Percentiles rank a stretch among this genome's conserved stretches.
Evolutionary conservation across 176 grass and related monocot species (phyloP).

Genomic region (Oryza meridionalis): DNA sequence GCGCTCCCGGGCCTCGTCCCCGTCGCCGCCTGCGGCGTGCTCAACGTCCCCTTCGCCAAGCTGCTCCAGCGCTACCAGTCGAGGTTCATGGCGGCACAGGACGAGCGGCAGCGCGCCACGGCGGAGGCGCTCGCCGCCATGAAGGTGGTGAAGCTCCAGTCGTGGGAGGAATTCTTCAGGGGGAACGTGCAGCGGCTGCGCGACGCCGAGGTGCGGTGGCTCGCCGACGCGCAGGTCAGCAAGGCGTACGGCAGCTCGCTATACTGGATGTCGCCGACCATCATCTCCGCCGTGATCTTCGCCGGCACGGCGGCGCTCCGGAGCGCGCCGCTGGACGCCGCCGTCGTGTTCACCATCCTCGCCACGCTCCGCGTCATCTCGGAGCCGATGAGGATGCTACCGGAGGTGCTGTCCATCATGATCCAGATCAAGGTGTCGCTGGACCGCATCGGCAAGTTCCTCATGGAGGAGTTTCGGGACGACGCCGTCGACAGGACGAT

Average conservation of each 20-base stretch:
- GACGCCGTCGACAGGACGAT: conserved; percentile 43
- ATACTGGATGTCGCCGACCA: conserved; percentile 78
- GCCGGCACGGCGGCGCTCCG: conserved; percentile 55
- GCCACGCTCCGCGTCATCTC: conserved; percentile 73
- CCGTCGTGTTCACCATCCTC: conserved; percentile 82
- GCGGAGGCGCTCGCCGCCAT: conserved; percentile 77
- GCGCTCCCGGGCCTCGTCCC: conserved; percentile 57
- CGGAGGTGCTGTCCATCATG: conserved; percentile 79
- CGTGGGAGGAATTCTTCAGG: conserved; percentile 67
- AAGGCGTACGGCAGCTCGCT: conserved; percentile 82
- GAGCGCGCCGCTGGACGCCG: conserved; percentile 57
- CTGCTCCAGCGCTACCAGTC: conserved; percentile 69
- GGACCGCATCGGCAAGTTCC: conserved; percentile 67
- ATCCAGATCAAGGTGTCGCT: conserved; percentile 90
- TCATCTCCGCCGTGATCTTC: conserved; percentile 66
- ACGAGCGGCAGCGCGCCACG: conserved; percentile 79
- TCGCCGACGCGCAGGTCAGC: conserved; percentile 60
- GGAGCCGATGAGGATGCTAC: conserved; percentile 79
- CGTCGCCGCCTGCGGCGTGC: conserved; percentile 48
- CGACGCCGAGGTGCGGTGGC: conserved; percentile 76
- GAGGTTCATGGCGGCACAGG: conserved; percentile 81
- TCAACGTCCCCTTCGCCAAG: conserved; percentile 77
- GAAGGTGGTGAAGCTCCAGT: conserved; percentile 86
- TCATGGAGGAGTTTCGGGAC: conserved; percentile 64
- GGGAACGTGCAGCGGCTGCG: conserved; percentile 47